Conservation (phyloP, 169 alveolate species). For the Plasmodium adleri region DNA sequence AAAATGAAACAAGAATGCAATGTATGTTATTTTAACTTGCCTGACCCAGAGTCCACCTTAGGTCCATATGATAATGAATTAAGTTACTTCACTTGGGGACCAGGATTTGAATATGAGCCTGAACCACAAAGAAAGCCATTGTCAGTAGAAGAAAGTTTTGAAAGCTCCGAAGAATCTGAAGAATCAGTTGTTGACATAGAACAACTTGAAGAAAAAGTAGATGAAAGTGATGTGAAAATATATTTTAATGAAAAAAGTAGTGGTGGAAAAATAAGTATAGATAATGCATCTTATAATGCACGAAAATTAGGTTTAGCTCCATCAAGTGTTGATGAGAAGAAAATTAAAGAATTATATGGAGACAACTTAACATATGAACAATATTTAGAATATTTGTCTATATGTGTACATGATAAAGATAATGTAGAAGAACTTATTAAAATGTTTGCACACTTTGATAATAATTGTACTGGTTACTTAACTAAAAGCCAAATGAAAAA, state of each 20-base stretch:
- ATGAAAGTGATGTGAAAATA: conserved; percentile 73
- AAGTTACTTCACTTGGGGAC: conserved; percentile 84
- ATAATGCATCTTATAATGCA: conserved; percentile 52
- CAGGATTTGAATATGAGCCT: conserved; percentile 86
- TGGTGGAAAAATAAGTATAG: conserved; percentile 66
- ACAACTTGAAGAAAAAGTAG: conserved; percentile 81
- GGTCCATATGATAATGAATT: conserved; percentile 83
- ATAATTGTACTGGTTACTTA: conserved; percentile 77
- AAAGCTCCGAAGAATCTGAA: conserved; percentile 61
- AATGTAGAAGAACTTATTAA: conserved; percentile 79
- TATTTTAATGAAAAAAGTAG: conserved; percentile 77
- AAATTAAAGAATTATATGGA: conserved; percentile 77
- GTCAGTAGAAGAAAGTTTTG: conserved; percentile 67
- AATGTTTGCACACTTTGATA: conserved; percentile 80
- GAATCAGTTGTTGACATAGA: conserved; percentile 76
- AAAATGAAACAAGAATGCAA: conserved; percentile 82
- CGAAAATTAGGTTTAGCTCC: conserved; percentile 84
- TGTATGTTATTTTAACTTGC: conserved; percentile 79
- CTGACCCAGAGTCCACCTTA: conserved; percentile 79
- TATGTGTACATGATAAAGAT: conserved; percentile 82
- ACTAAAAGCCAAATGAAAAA: conserved; percentile 79
- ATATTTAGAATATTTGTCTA: conserved; percentile 78
- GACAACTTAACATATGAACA: conserved; percentile 77
- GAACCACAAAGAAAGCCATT: conserved; percentile 68
- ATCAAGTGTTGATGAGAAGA: conserved; percentile 78